Evolutionary conservation across 768 basidiomycete species (phyloP), one percentile per base, ranked within the genome.

Genomic region (Boletellus ananas): DNA sequence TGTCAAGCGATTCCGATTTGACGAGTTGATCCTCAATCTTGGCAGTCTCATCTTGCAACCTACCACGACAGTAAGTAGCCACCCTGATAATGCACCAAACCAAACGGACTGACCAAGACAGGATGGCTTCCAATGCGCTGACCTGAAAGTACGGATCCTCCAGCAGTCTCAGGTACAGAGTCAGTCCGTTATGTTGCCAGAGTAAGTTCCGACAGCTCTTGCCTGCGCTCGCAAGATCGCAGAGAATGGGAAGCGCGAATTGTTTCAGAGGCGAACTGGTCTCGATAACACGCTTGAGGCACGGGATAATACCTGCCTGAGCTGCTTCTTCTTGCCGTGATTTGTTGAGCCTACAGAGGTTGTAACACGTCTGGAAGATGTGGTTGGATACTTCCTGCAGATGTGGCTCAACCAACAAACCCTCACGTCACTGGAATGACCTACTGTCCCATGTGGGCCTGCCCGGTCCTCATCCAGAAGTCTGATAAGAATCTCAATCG

Each of bases 291-390:
- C 84, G 83, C 67, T 93, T 90, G 36, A 99, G 78, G 58, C 89
- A 82, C 3, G 96, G 94, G 21, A 99, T 85, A 50, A 96, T 92
- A 11, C 94, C 95, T 8, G 92, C 92, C 62, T 94, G 87, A 2
- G 94, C 95, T 12, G 96, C 94, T 67, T 98, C 96, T 69, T 97
- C 96, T 67, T 98, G 95, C 44, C 96, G 77, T 3, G 84, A 81
- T 70, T 96, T 96, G 71, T 94, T 94, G 52, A 99, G 73, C 6
- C 94, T 83, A 65, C 94, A 97, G 16, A 99, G 84, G 58, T 95
- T 95, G 74, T 91, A 98, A 61, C 94, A 92, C 3, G 94, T 93
- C 70, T 96, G 94, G 78, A 98, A 94, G 52, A 96, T 84, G 60
- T 97, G 93, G 56, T 97, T 98, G 43, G 91, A 87, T 69, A 97